phyloP scores from a whole-genome alignment of 106 monocot genomes.

The Agapanthus africanus region DNA sequence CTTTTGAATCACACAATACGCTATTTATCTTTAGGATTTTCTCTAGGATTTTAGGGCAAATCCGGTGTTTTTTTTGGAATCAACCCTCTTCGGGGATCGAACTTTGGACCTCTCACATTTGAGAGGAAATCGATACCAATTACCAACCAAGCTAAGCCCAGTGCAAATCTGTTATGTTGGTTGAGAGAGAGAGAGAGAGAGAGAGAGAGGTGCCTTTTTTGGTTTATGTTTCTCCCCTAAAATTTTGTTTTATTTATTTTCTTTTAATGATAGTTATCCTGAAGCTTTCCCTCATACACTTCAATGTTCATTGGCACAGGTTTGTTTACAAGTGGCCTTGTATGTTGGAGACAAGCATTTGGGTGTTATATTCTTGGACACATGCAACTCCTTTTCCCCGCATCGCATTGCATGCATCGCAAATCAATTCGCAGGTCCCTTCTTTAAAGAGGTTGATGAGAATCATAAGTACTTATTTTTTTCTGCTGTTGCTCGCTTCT shows the following conservation, averaged over 20 bases:
- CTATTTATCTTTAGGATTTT: neutral
- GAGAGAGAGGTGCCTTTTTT: neutral
- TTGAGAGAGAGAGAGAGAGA: neutral
- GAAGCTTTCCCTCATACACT: neutral
- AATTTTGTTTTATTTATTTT: no score
- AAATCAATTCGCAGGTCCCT: conserved; percentile 14
- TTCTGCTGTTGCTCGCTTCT: neutral
- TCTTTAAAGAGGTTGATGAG: conserved; percentile 50
- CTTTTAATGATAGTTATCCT: conserved; percentile 1
- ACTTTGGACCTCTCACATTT: no score
- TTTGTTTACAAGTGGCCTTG: conserved; percentile 59
- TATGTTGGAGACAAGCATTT: conserved; percentile 36
- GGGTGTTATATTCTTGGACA: conserved; percentile 76
- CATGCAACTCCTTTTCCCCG: conserved; percentile 92
- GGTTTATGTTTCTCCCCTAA: neutral
- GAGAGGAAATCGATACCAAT: no score
- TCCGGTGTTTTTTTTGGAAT: no score
- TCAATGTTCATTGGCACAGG: conserved; percentile 31
- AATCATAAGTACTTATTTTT: no score
- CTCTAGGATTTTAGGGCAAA: no score
- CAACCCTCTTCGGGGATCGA: no score
- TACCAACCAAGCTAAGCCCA: no score
- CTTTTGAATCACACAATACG: neutral
- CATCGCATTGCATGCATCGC: conserved; percentile 40
- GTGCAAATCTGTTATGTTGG: neutral